Percentiles rank a stretch among this genome's conserved stretches.
phyloP scores from a whole-genome alignment of 495 filamentous ascomycete species.

The Tuber borchii region DNA sequence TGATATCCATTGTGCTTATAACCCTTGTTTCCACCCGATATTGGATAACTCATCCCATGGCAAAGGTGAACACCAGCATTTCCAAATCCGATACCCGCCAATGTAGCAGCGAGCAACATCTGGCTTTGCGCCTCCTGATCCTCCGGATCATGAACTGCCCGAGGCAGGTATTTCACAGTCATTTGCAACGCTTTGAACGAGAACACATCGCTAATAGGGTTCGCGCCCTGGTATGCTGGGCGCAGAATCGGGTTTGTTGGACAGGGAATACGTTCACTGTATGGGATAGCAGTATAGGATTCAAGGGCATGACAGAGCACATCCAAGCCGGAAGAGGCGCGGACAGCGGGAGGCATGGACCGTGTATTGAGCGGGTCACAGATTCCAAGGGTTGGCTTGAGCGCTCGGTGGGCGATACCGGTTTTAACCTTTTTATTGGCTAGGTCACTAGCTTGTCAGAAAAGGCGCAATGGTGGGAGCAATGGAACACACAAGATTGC shows the following conservation, averaged over 20 bases:
- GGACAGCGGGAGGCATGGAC: constrained; percentile 90
- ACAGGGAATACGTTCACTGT: constrained; percentile 70
- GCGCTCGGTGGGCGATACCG: constrained; percentile 85
- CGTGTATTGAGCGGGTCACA: constrained; percentile 92
- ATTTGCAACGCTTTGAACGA: constrained; percentile 69
- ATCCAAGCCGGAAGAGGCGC: constrained; percentile 80
- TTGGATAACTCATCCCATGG: constrained; percentile 95
- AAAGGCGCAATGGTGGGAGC: not conserved
- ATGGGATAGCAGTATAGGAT: constrained; percentile 94
- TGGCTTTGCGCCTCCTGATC: constrained; percentile 84
- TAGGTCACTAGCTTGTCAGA: constrained; percentile 53
- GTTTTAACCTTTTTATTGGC: constrained; percentile 84
- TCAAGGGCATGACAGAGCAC: constrained; percentile 91
- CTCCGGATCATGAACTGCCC: constrained; percentile 76
- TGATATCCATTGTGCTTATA: constrained; percentile 82
- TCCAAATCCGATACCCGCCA: constrained; percentile 93
- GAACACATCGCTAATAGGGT: constrained; percentile 96
- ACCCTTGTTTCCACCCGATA: constrained; percentile 84
- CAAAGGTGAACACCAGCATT: constrained; percentile 97
- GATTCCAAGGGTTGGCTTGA: constrained; percentile 92
- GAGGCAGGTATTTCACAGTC: constrained; percentile 84
- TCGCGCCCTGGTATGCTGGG: constrained; percentile 93
- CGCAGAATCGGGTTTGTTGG: constrained; percentile 84
- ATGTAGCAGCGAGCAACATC: constrained; percentile 90
- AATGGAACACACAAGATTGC: constrained; percentile 63